A percentile compares a stretch with the other conserved stretches of the same genome.
phyloP scores from a whole-genome alignment of 2,329 filamentous ascomycete genomes.

The Diaporthe australafricana region DNA sequence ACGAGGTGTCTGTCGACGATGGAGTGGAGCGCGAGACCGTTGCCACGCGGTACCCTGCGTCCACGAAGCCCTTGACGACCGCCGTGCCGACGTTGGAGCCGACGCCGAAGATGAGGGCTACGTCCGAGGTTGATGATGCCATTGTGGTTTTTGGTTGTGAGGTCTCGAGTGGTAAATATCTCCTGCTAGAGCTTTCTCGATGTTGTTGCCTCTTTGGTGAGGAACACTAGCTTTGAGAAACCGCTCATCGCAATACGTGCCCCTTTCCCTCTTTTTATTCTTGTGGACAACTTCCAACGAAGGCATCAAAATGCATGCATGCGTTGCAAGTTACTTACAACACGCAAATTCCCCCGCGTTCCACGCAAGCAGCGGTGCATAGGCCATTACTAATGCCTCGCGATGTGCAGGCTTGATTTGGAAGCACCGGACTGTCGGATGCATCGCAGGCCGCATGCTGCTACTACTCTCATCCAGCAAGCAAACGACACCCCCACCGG shows the following conservation, averaged over 20 bases:
- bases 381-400: conserved; percentile 10
- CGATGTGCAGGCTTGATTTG: conserved; percentile 9
- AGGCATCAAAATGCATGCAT: neutral
- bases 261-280: neutral
- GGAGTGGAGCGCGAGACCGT: conserved; percentile 36
- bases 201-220: neutral
- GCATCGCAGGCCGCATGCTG: neutral
- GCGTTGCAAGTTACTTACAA: neutral
- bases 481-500: neutral
- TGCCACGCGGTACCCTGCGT: conserved; percentile 35
- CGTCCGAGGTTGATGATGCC: conserved; percentile 14
- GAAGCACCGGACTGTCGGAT: conserved; percentile 9
- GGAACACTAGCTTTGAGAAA: neutral
- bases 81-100: conserved; percentile 37
- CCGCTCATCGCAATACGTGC: neutral
- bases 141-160: neutral
- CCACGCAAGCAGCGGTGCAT: neutral
- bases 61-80: conserved; percentile 34
- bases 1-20: neutral
- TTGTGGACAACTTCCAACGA: neutral
- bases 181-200: neutral
- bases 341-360: neutral
- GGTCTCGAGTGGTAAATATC: neutral
- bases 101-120: conserved; percentile 37
- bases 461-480: neutral